A percentile compares a stretch with the other conserved stretches of the same genome.
These are phyloP conservation scores for Phragmites australis DNA, from an alignment of 176 grass and related monocot species.

Conservation along the genomic window DNA sequence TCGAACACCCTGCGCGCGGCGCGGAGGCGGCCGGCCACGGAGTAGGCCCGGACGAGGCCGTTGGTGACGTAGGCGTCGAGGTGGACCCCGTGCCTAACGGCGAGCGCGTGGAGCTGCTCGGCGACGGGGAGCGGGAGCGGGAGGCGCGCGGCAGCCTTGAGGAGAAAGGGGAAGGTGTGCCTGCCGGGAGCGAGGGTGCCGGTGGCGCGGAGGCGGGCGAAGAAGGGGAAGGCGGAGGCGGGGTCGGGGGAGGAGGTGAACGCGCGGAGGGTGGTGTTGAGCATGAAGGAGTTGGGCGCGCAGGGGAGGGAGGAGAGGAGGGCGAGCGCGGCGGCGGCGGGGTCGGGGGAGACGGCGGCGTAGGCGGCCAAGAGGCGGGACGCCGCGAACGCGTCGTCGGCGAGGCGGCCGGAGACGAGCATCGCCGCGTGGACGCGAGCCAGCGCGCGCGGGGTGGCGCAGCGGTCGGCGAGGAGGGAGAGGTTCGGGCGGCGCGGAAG, in stretches of 20 bases:
- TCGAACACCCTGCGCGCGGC: slow-evolving; percentile 47
- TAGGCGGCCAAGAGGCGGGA: slow-evolving; percentile 43
- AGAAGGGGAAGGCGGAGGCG: slow-evolving; percentile 24
- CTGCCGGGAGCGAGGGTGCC: slow-evolving; percentile 18
- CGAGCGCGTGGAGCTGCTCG: slow-evolving; percentile 46
- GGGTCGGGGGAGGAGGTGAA: slow-evolving; percentile 40
- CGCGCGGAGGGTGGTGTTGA: slow-evolving; percentile 48
- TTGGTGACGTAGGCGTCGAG: slow-evolving; percentile 48
- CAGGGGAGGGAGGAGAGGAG: slow-evolving; percentile 38
- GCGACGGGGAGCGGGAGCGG: background rate
- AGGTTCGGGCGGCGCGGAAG: slow-evolving; percentile 30
- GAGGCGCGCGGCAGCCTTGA: slow-evolving; percentile 46
- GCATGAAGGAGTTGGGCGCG: slow-evolving; percentile 47
- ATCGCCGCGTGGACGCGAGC: slow-evolving; percentile 46
- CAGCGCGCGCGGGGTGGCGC: slow-evolving; percentile 21
- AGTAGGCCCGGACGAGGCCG: slow-evolving; percentile 45
- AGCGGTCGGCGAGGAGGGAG: slow-evolving; percentile 50
- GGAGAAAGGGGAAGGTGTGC: slow-evolving; percentile 56
- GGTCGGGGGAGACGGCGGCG: slow-evolving; percentile 33
- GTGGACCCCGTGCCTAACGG: slow-evolving; percentile 30
- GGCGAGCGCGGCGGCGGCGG: background rate
- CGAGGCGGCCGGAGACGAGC: slow-evolving; percentile 52
- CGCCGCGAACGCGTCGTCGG: slow-evolving; percentile 48
- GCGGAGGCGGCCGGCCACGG: background rate
- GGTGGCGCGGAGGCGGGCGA: slow-evolving; percentile 14